These are phyloP conservation scores for Trypanosoma theileri DNA, from an alignment of 208 protist genomes.

Conservation along the genomic window DNA sequence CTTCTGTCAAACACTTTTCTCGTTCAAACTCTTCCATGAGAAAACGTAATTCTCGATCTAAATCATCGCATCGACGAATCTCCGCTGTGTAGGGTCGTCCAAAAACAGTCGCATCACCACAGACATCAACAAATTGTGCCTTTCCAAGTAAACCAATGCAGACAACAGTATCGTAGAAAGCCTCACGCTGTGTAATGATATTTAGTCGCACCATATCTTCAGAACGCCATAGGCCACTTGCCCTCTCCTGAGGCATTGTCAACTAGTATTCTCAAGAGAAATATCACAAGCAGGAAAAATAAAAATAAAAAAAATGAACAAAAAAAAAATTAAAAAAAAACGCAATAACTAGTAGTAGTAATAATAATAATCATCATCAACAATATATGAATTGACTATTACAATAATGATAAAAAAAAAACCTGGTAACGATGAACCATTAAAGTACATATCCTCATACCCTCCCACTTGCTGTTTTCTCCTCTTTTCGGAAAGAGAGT, in stretches of 20 bases:
- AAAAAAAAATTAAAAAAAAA: too few relatives aligned
- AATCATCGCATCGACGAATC: slow-evolving; percentile 90
- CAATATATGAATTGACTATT: too few relatives aligned
- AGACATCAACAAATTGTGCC: slow-evolving; percentile 92
- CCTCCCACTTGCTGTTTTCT: too few relatives aligned
- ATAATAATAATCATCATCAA: too few relatives aligned
- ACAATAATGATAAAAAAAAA: too few relatives aligned
- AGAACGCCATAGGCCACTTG: slow-evolving; percentile 76
- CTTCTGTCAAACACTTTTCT: slow-evolving; percentile 37
- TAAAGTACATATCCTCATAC: too few relatives aligned
- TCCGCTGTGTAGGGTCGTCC: slow-evolving; percentile 91
- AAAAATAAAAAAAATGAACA: slow-evolving; percentile 21
- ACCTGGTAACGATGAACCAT: too few relatives aligned
- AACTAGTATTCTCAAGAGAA: not conserved
- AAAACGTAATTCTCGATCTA: slow-evolving; percentile 80
- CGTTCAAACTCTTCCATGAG: slow-evolving; percentile 67
- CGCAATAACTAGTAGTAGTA: too few relatives aligned
- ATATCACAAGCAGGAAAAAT: not conserved
- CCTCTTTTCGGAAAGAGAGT: too few relatives aligned
- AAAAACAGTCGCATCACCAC: slow-evolving; percentile 70
- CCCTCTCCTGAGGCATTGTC: slow-evolving; percentile 18
- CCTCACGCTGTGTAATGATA: slow-evolving; percentile 90
- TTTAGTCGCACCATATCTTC: slow-evolving; percentile 93
- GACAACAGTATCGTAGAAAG: slow-evolving; percentile 87
- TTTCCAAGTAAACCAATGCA: slow-evolving; percentile 87